Evolutionary conservation across 768 basidiomycete species (phyloP), one percentile per base, ranked within the genome.

Genomic region (Leccinum variicolor): DNA sequence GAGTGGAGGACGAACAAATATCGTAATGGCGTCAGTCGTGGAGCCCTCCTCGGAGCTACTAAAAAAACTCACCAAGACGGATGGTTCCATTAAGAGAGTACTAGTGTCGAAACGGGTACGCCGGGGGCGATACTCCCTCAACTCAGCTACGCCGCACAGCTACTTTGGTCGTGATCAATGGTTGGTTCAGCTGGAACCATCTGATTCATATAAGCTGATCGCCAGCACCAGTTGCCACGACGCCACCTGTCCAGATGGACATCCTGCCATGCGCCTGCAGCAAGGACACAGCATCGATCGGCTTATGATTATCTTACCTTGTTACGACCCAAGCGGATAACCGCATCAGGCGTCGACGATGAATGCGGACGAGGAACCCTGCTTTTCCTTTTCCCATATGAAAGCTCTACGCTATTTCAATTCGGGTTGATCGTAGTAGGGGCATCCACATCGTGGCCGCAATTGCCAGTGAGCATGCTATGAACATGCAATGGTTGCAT

Each of bases 11-110:
- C 60, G 55, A 43, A 62, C 59, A 53, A 57, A 62, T 70, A 54
- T 60, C 65, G 57, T 68, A 69, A 71, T 6, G 29, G 43, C 54
- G 29, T n/a, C 41, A n/a, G 53, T 64, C 59, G 60, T 62, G 69
- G 67, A 67, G 26, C 31, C 56, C 15, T 17, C 15, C 3, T 31
- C 31, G 31, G 31, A 31, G 31, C 31, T 31, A 31, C 3, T 36
- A 36, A 36, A 19, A 19, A 4, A 26, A 34, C 57, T 31, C 9
- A 8, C 53, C 49, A 49, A 50, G 26, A 15, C 3, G 13, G 23
- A 23, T 11, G 21, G 46, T 23, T 39, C 36, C 36, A 45, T 19
- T 23, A n/a, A n/a, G 25, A 26, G 55, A 53, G 56, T 31, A 31
- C 31, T 31, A 31, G 55, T 53, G 10, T 50, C 6, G 53, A 58